Conservation (phyloP, 441 rosid species). For the Hura crepitans region DNA sequence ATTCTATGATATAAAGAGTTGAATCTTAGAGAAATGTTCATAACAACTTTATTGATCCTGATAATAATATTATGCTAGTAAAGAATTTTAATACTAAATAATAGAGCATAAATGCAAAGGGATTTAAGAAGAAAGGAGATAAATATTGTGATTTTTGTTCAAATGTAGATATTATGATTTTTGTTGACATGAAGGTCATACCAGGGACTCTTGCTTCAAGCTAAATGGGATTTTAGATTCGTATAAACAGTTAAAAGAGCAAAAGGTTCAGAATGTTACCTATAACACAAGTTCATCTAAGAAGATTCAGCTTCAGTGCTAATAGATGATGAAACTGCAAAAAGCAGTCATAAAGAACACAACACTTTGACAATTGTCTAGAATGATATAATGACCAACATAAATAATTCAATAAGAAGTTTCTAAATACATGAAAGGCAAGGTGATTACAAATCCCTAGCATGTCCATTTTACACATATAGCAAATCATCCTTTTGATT, state of each 20-base stretch:
- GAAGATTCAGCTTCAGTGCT: not conserved
- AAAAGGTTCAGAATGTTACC: too few species aligned
- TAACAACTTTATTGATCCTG: too few species aligned
- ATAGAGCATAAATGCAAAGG: too few species aligned
- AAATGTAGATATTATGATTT: too few species aligned
- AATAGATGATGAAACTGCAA: not conserved
- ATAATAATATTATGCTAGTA: too few species aligned
- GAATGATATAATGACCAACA: not conserved
- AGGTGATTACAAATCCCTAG: not conserved
- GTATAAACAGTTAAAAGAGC: not conserved
- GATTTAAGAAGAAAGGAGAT: not conserved
- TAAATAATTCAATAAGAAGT: not conserved
- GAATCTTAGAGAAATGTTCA: too few species aligned
- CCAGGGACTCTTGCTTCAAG: not conserved
- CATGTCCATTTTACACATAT: not conserved
- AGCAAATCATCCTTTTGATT: too few species aligned
- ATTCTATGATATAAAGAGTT: too few species aligned
- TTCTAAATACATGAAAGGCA: not conserved
- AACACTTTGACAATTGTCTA: rapidly evolving
- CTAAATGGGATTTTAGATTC: not conserved
- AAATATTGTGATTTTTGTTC: not conserved
- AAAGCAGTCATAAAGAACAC: not conserved
- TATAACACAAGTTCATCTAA: too few species aligned
- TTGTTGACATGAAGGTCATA: too few species aligned
- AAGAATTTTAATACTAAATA: too few species aligned